phyloP scores from a whole-genome alignment of 1,284 basidiomycete species.

The Tilletia setariae region DNA sequence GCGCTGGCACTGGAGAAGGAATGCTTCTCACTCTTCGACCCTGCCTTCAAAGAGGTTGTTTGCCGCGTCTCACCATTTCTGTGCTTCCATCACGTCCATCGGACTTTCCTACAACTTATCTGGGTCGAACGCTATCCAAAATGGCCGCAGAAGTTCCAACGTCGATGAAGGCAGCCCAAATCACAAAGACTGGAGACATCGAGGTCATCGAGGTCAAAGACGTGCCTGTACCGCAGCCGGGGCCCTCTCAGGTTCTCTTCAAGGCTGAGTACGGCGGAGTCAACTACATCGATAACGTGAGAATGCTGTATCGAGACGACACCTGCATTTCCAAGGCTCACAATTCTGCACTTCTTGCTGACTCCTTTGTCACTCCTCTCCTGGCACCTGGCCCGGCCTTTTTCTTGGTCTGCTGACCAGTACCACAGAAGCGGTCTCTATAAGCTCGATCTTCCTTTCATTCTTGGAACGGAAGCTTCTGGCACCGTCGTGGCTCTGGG shows the following conservation, averaged over 20 bases:
- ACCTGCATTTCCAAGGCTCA: conserved; percentile 29
- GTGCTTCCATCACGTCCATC: too few relatives aligned
- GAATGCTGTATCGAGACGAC: conserved; percentile 20
- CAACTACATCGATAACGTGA: conserved; percentile 65
- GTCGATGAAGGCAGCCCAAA: conserved; percentile 60
- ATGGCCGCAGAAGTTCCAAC: conserved; percentile 20
- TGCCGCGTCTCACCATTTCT: too few relatives aligned
- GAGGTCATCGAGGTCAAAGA: conserved; percentile 72
- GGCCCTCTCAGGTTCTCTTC: conserved; percentile 70
- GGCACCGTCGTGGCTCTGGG: conserved; percentile 70
- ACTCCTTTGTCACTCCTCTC: too few relatives aligned
- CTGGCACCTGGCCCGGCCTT: too few relatives aligned
- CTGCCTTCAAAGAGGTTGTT: too few relatives aligned
- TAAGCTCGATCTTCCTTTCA: conserved; percentile 65
- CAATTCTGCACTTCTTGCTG: background rate
- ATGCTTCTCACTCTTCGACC: too few relatives aligned
- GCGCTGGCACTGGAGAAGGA: too few relatives aligned
- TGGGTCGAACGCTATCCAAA: too few relatives aligned
- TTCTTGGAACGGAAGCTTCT: conserved; percentile 73
- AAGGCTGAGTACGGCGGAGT: conserved; percentile 63
- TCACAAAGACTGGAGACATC: conserved; percentile 65
- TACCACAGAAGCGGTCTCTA: conserved; percentile 58
- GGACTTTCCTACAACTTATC: too few relatives aligned
- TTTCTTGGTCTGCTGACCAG: too few relatives aligned
- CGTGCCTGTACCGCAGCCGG: conserved; percentile 65